A percentile compares a stretch with the other conserved stretches of the same genome.
These are phyloP conservation scores for Aureobasidium subglaciale DNA, from an alignment of 2,329 filamentous ascomycete species.

Conservation along the genomic window DNA sequence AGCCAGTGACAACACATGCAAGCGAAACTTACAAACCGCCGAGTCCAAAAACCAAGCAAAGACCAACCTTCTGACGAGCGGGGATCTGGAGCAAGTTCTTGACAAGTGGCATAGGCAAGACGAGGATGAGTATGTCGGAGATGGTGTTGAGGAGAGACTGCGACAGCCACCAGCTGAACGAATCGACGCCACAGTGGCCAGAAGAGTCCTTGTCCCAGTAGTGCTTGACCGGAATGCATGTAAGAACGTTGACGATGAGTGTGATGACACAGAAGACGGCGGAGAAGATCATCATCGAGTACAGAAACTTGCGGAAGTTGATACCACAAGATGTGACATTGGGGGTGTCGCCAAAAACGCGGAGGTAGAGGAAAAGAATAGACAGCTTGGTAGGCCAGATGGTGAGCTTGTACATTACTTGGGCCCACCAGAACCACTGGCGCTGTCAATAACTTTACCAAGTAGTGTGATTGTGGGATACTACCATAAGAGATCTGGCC, in stretches of 20 bases:
- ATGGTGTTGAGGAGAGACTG: slow-evolving; percentile 21
- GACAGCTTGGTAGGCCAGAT: slow-evolving; percentile 15
- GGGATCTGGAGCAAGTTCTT: slow-evolving; percentile 21
- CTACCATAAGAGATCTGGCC: slow-evolving; percentile 3
- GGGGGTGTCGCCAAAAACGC: slow-evolving; percentile 40
- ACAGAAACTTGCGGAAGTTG: slow-evolving; percentile 24
- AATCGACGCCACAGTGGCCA: slow-evolving; percentile 26
- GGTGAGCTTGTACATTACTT: slow-evolving; percentile 12
- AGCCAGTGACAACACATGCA: neutral
- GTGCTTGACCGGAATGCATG: slow-evolving; percentile 27
- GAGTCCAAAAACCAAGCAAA: slow-evolving; percentile 24
- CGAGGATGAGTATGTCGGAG: slow-evolving; percentile 24
- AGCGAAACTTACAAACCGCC: slow-evolving; percentile 23
- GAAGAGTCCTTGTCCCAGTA: slow-evolving; percentile 28
- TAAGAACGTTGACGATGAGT: slow-evolving; percentile 28
- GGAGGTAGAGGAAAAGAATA: slow-evolving; percentile 12
- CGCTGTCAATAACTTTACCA: neutral
- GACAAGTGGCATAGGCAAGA: slow-evolving; percentile 24
- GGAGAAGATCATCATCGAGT: slow-evolving; percentile 24
- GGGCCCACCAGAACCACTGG: slow-evolving; percentile 14
- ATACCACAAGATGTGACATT: slow-evolving; percentile 35
- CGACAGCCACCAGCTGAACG: slow-evolving; percentile 20
- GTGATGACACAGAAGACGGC: slow-evolving; percentile 24
- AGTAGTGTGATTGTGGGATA: too few relatives aligned
- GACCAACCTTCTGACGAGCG: slow-evolving; percentile 21